Evolutionary conservation across 2,329 filamentous ascomycete species (phyloP).

Genomic region (Teratosphaeria nubilosa): DNA sequence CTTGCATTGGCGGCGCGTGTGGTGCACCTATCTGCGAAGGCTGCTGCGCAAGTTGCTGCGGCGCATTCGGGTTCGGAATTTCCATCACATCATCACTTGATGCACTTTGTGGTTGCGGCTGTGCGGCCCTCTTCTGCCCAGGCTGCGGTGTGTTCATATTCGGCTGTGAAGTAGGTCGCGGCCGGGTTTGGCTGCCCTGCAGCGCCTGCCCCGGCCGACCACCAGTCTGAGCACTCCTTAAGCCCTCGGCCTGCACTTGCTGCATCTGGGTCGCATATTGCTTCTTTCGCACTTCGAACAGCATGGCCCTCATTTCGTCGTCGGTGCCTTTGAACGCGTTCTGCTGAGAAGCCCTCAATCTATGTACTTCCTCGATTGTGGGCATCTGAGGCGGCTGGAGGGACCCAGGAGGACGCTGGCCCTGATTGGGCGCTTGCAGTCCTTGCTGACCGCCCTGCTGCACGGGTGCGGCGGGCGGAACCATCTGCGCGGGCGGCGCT

Average conservation of each 20-base stretch:
- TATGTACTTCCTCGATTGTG: slow-evolving; percentile 31
- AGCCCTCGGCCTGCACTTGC: slow-evolving; percentile 7
- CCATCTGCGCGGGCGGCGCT: slow-evolving; percentile 33
- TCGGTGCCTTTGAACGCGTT: slow-evolving; percentile 28
- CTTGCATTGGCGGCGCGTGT: slow-evolving; percentile 22
- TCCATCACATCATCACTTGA: slow-evolving; percentile 33
- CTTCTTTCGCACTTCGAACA: slow-evolving; percentile 10
- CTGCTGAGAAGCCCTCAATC: slow-evolving; percentile 25
- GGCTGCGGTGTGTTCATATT: slow-evolving; percentile 4
- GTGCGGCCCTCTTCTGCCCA: slow-evolving; percentile 12
- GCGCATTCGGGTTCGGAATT: slow-evolving; percentile 24
- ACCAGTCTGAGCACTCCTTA: slow-evolving; percentile 9
- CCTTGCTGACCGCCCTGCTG: slow-evolving; percentile 3
- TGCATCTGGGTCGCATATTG: slow-evolving; percentile 17
- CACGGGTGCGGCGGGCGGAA: slow-evolving; percentile 19
- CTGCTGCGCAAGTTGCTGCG: slow-evolving; percentile 24
- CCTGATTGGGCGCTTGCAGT: slow-evolving; percentile 2
- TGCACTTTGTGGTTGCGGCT: slow-evolving; percentile 7
- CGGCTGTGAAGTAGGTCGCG: slow-evolving; percentile 16
- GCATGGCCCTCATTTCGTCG: slow-evolving; percentile 31
- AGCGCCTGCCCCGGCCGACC: not conserved
- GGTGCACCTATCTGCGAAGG: slow-evolving; percentile 10
- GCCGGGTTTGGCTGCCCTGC: not conserved
- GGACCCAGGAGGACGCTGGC: slow-evolving; percentile 2
- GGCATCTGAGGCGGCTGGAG: slow-evolving; percentile 17